Percentiles rank a stretch among this genome's conserved stretches.
phyloP scores from a whole-genome alignment of 2,329 filamentous ascomycete genomes.

The Rutstroemia sp. region DNA sequence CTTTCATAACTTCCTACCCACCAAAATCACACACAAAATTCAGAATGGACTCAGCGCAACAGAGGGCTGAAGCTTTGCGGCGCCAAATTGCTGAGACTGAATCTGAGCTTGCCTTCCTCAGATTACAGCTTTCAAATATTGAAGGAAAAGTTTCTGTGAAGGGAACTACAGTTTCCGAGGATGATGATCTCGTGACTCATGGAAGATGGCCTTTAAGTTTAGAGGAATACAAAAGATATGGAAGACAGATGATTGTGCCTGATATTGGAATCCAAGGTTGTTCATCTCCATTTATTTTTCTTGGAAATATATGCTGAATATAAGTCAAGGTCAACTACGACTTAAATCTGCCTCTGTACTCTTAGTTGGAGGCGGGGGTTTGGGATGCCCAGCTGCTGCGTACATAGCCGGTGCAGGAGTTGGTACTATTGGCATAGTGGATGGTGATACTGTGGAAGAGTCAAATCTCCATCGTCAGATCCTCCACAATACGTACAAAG shows the following conservation, averaged over 20 bases:
- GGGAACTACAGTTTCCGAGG: not conserved
- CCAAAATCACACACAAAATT: not conserved
- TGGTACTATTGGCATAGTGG: slow-evolving; percentile 74
- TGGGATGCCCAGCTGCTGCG: slow-evolving; percentile 87
- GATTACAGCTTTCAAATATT: slow-evolving; percentile 35
- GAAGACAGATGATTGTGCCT: slow-evolving; percentile 82
- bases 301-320: not conserved
- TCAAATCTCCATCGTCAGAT: slow-evolving; percentile 94
- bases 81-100: slow-evolving; percentile 42
- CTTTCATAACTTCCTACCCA: not conserved
- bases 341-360: slow-evolving; percentile 66
- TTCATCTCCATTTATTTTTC: not conserved
- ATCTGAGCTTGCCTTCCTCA: slow-evolving; percentile 39
- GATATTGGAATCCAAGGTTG: slow-evolving; percentile 68
- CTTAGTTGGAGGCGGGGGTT: slow-evolving; percentile 78
- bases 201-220: slow-evolving; percentile 59
- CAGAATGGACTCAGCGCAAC: slow-evolving; percentile 33
- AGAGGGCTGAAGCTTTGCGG: slow-evolving; percentile 34
- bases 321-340: slow-evolving; percentile 59
- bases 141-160: slow-evolving; percentile 9
- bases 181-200: slow-evolving; percentile 13
- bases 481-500: slow-evolving; percentile 62
- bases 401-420: slow-evolving; percentile 89
- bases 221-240: slow-evolving; percentile 80
- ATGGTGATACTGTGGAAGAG: slow-evolving; percentile 79